phyloP scores from a whole-genome alignment of 2,329 filamentous ascomycete genomes.

The Calonectria pauciramosa region DNA sequence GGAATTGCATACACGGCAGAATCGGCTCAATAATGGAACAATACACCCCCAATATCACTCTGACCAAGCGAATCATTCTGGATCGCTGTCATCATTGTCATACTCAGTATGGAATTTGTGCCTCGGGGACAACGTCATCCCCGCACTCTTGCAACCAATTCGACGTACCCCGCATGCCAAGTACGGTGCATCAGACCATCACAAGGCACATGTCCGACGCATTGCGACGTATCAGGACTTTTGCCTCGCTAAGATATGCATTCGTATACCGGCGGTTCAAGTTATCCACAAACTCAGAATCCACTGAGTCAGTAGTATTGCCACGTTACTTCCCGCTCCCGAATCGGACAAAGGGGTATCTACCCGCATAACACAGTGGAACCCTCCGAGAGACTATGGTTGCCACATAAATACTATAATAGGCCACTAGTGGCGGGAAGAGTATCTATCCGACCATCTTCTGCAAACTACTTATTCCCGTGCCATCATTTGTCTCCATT shows the following conservation, averaged over 20 bases:
- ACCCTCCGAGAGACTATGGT: not conserved
- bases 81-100: not conserved
- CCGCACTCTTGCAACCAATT: not conserved
- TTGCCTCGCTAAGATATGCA: not conserved
- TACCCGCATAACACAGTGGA: not conserved
- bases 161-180: constrained; percentile 2
- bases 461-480: not conserved
- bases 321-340: not conserved
- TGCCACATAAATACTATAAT: not conserved
- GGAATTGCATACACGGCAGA: not conserved
- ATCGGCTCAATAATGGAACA: not conserved
- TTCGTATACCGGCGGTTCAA: not conserved
- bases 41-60: not conserved
- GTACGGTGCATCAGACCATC: not conserved
- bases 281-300: not conserved
- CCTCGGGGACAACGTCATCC: not conserved
- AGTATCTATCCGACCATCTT: not conserved
- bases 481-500: too few species aligned
- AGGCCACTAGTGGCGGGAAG: not conserved
- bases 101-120: not conserved
- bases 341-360: not conserved
- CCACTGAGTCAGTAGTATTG: not conserved
- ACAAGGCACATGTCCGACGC: not conserved
- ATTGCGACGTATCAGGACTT: not conserved
- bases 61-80: not conserved